phyloP scores from a whole-genome alignment of 208 protist species.

The Hexamita inflata region DNA sequence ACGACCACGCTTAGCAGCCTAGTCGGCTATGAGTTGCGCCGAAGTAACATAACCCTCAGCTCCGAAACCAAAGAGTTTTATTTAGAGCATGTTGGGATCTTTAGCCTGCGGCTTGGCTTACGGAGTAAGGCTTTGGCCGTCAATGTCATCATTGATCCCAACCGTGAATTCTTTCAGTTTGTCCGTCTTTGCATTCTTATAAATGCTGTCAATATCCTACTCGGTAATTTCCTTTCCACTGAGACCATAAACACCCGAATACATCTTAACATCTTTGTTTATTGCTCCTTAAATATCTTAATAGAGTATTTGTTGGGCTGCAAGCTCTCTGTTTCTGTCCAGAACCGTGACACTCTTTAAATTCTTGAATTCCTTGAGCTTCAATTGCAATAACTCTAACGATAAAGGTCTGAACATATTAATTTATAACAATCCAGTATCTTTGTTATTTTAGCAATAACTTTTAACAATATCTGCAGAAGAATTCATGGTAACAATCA shows the following conservation, averaged over 20 bases:
- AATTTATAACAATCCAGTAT: not conserved
- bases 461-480: not conserved
- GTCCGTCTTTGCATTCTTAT: not conserved
- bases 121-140: not conserved
- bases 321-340: not conserved
- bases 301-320: not conserved
- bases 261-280: not conserved
- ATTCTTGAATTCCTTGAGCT: not conserved
- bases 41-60: not conserved
- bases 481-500: not conserved
- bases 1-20: not conserved
- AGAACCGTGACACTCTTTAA: not conserved
- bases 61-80: not conserved
- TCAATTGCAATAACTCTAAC: not conserved
- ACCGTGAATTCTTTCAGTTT: not conserved
- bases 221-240: not conserved
- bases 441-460: not conserved
- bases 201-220: not conserved
- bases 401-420: not conserved
- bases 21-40: not conserved
- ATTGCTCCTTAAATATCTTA: not conserved
- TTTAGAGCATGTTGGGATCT: not conserved
- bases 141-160: not conserved
- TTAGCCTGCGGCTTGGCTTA: not conserved
- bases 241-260: not conserved